Evolutionary conservation across 805 yeast species (phyloP).

Genomic region (Metschnikowia arizonensis): DNA sequence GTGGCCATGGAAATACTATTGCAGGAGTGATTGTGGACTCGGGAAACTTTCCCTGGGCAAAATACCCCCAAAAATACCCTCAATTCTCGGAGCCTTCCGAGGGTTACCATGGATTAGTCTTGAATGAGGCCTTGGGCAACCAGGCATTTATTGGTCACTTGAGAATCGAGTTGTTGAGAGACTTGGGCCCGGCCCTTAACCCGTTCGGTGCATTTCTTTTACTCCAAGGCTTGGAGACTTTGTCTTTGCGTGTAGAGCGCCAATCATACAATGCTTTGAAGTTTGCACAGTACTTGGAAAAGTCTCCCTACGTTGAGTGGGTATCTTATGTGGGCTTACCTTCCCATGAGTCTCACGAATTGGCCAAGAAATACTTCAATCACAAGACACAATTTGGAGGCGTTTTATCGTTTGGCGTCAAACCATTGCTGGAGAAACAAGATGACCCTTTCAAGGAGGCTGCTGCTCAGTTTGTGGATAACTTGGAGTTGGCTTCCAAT

Average conservation of each 20-base stretch:
- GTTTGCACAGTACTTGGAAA: constrained; percentile 73
- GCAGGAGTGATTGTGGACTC: constrained; percentile 89
- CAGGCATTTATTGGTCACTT: constrained; percentile 75
- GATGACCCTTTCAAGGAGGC: constrained; percentile 66
- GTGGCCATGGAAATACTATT: constrained; percentile 94
- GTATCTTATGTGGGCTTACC: constrained; percentile 91
- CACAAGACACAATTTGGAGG: constrained; percentile 66
- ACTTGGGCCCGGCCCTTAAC: constrained; percentile 82
- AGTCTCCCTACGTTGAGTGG: constrained; percentile 72
- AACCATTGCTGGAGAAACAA: constrained; percentile 44
- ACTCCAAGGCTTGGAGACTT: constrained; percentile 90
- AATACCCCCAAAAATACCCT: constrained; percentile 83
- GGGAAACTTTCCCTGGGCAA: constrained; percentile 89
- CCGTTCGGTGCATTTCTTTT: constrained; percentile 87
- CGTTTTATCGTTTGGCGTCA: constrained; percentile 85
- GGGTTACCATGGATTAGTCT: constrained; percentile 86
- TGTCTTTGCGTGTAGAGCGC: constrained; percentile 90
- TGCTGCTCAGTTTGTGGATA: constrained; percentile 81
- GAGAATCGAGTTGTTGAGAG: constrained; percentile 84
- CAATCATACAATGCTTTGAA: constrained; percentile 78
- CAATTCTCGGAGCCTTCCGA: constrained; percentile 88
- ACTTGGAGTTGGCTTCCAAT: constrained; percentile 79
- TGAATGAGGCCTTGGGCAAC: constrained; percentile 77
- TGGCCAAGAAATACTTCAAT: constrained; percentile 75
- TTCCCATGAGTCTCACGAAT: constrained; percentile 71